A percentile compares a stretch with the other conserved stretches of the same genome.
Evolutionary conservation across 202 grass and related monocot genomes (phyloP).

Genomic region (Musa balbisiana): DNA sequence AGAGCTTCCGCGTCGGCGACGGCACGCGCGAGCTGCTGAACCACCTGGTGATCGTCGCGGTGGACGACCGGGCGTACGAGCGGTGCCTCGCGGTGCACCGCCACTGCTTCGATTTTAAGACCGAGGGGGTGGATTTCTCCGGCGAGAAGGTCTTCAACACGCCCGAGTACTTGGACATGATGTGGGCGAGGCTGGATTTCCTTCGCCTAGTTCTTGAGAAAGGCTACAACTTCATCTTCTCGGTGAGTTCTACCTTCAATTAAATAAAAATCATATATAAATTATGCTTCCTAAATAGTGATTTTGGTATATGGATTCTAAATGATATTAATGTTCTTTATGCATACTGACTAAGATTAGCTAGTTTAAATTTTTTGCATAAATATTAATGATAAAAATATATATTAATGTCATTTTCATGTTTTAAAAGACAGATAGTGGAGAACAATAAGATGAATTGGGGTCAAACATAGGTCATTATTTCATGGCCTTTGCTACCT

Average conservation of each 20-base stretch:
- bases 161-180: slow-evolving; percentile 44
- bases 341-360: too few species aligned
- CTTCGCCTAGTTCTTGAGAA: slow-evolving; percentile 45
- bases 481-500: too few species aligned
- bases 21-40: slow-evolving; percentile 33
- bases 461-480: too few species aligned
- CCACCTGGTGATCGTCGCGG: slow-evolving; percentile 52
- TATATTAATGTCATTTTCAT: too few species aligned
- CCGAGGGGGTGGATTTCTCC: slow-evolving; percentile 26
- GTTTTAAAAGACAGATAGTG: too few species aligned
- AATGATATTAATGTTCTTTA: too few species aligned
- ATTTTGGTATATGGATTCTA: too few species aligned
- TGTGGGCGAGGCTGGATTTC: slow-evolving; percentile 49
- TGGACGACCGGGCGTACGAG: slow-evolving; percentile 40
- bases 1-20: slow-evolving; percentile 51
- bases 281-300: too few species aligned
- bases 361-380: neutral
- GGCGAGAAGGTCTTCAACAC: slow-evolving; percentile 33
- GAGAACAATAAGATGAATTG: too few species aligned
- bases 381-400: neutral
- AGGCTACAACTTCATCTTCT: slow-evolving; percentile 73
- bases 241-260: slow-evolving; percentile 26
- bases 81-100: slow-evolving; percentile 44
- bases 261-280: too few species aligned
- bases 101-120: slow-evolving; percentile 46